These are phyloP conservation scores for Chlorella ohadii DNA, from an alignment of 139 green algal species.

Conservation along the genomic window DNA sequence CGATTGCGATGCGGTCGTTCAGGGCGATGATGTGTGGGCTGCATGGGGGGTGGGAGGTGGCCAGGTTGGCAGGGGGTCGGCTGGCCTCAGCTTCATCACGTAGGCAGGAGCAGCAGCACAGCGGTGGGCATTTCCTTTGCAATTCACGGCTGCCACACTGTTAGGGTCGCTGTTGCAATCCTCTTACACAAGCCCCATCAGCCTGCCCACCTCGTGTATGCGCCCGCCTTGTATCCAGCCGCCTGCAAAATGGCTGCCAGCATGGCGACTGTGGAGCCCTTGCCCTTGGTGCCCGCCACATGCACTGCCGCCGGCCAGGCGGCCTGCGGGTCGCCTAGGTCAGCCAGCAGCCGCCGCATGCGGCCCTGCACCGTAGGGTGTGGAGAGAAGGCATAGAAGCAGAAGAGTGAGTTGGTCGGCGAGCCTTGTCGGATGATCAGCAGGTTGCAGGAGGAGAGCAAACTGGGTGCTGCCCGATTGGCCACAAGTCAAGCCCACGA, in stretches of 20 bases:
- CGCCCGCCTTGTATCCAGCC: constrained; percentile 69
- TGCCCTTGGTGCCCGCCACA: constrained; percentile 92
- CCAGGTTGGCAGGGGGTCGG: too few relatives aligned
- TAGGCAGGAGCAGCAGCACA: too few relatives aligned
- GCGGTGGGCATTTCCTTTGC: too few relatives aligned
- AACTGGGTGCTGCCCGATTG: too few relatives aligned
- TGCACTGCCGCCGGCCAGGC: constrained; percentile 65
- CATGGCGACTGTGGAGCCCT: constrained; percentile 81
- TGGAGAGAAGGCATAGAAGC: too few relatives aligned
- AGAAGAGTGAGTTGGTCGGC: too few relatives aligned
- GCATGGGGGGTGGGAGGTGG: neutral
- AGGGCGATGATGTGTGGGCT: constrained; percentile 82
- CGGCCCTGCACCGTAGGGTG: constrained; percentile 40
- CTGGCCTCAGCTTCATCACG: too few relatives aligned
- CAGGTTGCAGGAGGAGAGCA: too few relatives aligned
- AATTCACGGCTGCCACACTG: neutral
- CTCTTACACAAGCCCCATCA: too few relatives aligned
- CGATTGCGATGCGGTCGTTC: constrained; percentile 77
- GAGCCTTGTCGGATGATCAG: too few relatives aligned
- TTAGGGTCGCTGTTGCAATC: too few relatives aligned
- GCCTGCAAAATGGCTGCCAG: constrained; percentile 68
- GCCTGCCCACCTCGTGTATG: constrained; percentile 81
- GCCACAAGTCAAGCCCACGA: too few relatives aligned
- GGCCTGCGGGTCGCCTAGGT: constrained; percentile 71
- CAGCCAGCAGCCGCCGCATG: constrained; percentile 71